Evolutionary conservation across 1,139 yeast genomes (phyloP).

Genomic region (Candida neerlandica): DNA sequence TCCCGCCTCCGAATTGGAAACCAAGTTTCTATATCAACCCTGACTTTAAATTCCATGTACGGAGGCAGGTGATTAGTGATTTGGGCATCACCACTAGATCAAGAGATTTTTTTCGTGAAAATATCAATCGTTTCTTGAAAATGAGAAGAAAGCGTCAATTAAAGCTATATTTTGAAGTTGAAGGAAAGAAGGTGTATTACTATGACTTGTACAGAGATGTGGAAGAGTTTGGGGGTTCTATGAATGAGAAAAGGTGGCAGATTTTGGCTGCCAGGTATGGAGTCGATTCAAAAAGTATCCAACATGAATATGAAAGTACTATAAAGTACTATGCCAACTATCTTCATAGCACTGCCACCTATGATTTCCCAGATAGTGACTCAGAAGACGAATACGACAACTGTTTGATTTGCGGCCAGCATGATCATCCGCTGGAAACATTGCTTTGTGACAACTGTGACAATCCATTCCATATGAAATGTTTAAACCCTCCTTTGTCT

Average conservation of each 20-base stretch:
- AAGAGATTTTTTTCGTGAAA: conserved; percentile 60
- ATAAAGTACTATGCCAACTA: conserved; percentile 50
- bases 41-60: conserved; percentile 61
- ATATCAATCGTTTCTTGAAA: conserved; percentile 56
- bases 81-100: conserved; percentile 64
- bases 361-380: conserved; percentile 28
- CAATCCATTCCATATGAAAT: conserved; percentile 62
- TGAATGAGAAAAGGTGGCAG: conserved; percentile 35
- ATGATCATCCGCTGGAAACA: conserved; percentile 52
- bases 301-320: conserved; percentile 33
- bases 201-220: conserved; percentile 60
- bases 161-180: conserved; percentile 26
- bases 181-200: conserved; percentile 38
- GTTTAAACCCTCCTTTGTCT: conserved; percentile 57
- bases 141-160: conserved; percentile 43
- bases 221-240: conserved; percentile 27
- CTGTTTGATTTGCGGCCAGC: conserved; percentile 57
- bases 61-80: conserved; percentile 66
- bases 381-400: conserved; percentile 40
- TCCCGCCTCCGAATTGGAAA: conserved; percentile 62
- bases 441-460: conserved; percentile 77
- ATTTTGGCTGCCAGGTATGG: conserved; percentile 31
- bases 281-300: conserved; percentile 23
- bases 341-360: conserved; percentile 27
- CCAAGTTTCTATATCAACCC: conserved; percentile 57